phyloP scores from a whole-genome alignment of 148 eudicot species.

The Heliamphora exappendiculata region DNA sequence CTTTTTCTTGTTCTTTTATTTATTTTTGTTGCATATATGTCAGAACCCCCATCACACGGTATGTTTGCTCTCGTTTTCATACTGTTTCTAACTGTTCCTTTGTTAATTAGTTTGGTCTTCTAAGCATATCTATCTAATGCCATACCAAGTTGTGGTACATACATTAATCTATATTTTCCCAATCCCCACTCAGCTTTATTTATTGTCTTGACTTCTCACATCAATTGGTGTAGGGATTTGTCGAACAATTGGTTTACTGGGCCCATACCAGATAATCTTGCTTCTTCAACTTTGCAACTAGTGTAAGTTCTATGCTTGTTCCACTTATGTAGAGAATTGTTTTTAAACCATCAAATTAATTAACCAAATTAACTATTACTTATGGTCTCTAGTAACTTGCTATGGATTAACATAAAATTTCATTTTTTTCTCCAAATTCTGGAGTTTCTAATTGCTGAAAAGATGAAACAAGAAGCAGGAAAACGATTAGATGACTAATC shows the following conservation, averaged over 20 bases:
- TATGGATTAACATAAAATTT: too few species aligned
- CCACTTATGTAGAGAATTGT: neutral
- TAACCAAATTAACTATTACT: too few species aligned
- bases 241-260: slow-evolving; percentile 71
- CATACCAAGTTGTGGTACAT: too few species aligned
- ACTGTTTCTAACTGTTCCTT: neutral
- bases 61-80: neutral
- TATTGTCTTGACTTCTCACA: neutral
- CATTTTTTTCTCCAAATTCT: too few species aligned
- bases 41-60: too few species aligned
- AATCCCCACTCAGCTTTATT: neutral
- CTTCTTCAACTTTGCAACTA: slow-evolving; percentile 59
- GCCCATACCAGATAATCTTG: slow-evolving; percentile 62
- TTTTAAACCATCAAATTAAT: too few species aligned
- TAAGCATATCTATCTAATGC: neutral
- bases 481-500: too few species aligned
- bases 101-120: neutral
- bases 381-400: too few species aligned
- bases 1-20: neutral
- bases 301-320: slow-evolving; percentile 56
- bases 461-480: too few species aligned
- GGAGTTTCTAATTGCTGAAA: too few species aligned
- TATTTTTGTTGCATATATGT: neutral
- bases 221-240: slow-evolving; percentile 46
- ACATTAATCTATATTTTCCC: neutral